Evolutionary conservation across 257 asterid genomes (phyloP).

Genomic region (Perilla frutescens): DNA sequence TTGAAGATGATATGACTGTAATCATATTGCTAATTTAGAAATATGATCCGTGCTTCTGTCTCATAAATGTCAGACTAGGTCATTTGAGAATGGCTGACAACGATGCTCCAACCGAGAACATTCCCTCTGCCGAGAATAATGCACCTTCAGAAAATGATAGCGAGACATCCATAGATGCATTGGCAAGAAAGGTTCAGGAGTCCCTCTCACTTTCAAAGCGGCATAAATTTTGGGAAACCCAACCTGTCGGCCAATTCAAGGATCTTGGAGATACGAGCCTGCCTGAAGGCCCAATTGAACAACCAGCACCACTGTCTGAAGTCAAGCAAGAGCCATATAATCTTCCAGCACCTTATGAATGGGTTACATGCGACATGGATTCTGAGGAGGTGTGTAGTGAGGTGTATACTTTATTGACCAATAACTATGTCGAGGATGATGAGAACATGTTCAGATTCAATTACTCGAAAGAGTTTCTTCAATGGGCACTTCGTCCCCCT

Average conservation of each 20-base stretch:
- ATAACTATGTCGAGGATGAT: constrained; percentile 84
- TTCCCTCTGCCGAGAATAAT: constrained; percentile 45
- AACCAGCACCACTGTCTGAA: constrained; percentile 70
- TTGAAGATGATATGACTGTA: constrained; percentile 11
- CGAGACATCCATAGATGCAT: constrained; percentile 54
- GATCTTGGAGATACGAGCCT: constrained; percentile 72
- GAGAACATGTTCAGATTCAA: constrained; percentile 89
- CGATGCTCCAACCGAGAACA: constrained; percentile 46
- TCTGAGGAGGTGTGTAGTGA: constrained; percentile 76
- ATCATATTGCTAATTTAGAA: background rate
- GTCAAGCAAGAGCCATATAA: constrained; percentile 88
- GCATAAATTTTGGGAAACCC: constrained; percentile 95
- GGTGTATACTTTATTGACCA: constrained; percentile 69
- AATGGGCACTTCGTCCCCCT: constrained; percentile 90
- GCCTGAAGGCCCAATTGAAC: constrained; percentile 87
- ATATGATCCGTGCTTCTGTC: constrained; percentile 18
- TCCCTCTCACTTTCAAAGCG: constrained; percentile 69
- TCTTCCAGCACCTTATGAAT: constrained; percentile 82
- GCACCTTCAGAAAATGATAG: constrained; percentile 49
- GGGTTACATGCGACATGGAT: constrained; percentile 81
- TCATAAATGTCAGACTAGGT: constrained; percentile 28
- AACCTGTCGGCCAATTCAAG: constrained; percentile 90
- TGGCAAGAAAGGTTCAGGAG: constrained; percentile 68
- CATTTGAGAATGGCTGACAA: constrained; percentile 56
- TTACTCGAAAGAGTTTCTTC: constrained; percentile 86